phyloP scores from a whole-genome alignment of 345 rosid species.

The Pistacia integerrima region DNA sequence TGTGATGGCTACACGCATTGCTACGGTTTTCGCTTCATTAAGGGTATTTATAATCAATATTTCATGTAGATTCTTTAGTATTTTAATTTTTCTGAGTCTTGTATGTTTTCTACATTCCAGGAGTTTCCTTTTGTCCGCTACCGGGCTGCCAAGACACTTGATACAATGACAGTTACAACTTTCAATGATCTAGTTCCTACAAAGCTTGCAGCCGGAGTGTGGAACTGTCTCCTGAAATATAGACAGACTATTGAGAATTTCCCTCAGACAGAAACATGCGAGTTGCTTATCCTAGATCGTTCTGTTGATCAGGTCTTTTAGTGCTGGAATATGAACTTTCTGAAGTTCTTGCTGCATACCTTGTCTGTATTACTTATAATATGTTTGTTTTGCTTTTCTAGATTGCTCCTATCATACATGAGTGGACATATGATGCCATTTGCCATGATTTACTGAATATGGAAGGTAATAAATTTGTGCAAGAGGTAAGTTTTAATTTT shows the following conservation, averaged over 20 bases:
- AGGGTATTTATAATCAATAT: slow-evolving; percentile 56
- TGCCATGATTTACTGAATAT: slow-evolving; percentile 91
- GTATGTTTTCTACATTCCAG: slow-evolving; percentile 40
- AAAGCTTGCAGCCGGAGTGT: slow-evolving; percentile 96
- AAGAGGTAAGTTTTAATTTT: slow-evolving; percentile 62
- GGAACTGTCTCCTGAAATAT: slow-evolving; percentile 82
- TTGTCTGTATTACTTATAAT: slow-evolving; percentile 14
- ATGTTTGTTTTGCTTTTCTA: slow-evolving; percentile 39
- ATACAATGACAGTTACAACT: slow-evolving; percentile 88
- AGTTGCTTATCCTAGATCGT: slow-evolving; percentile 93
- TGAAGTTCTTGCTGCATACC: slow-evolving; percentile 7
- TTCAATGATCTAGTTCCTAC: slow-evolving; percentile 86
- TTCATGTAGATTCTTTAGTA: slow-evolving; percentile 20
- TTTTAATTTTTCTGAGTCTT: slow-evolving; percentile 23
- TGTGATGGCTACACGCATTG: slow-evolving; percentile 90
- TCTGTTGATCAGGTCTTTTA: slow-evolving; percentile 87
- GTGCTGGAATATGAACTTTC: slow-evolving; percentile 18
- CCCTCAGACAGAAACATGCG: slow-evolving; percentile 93
- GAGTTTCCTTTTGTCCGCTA: slow-evolving; percentile 94
- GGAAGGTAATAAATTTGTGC: slow-evolving; percentile 97
- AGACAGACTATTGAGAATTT: slow-evolving; percentile 76
- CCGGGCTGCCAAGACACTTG: slow-evolving; percentile 94
- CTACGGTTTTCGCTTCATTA: slow-evolving; percentile 95
- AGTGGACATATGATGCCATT: slow-evolving; percentile 99
- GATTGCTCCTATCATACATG: slow-evolving; percentile 99